A percentile compares a stretch with the other conserved stretches of the same genome.
Conservation (phyloP, 805 yeast genomes). For the Suhomyces pyralidae region DNA sequence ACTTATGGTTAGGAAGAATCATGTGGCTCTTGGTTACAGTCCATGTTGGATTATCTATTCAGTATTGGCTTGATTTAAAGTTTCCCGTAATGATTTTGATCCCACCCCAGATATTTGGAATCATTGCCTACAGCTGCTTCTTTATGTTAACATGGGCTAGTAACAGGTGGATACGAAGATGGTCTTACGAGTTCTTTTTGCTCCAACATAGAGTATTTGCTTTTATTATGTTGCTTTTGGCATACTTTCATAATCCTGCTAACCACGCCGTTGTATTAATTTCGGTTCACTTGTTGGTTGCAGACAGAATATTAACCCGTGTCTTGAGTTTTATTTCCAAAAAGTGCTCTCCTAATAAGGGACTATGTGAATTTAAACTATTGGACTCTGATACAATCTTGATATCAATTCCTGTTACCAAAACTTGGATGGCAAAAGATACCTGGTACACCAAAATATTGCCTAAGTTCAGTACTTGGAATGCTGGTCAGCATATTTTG, state of each 20-base stretch:
- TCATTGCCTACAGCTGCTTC: conserved; percentile 41
- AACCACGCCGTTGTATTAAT: conserved; percentile 33
- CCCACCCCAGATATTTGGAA: conserved; percentile 52
- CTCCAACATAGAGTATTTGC: conserved; percentile 41
- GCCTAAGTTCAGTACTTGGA: conserved; percentile 43
- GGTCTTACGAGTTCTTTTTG: conserved; percentile 43
- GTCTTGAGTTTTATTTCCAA: conserved; percentile 31
- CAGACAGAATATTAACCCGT: conserved; percentile 36
- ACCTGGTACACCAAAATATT: conserved; percentile 27
- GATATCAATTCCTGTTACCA: conserved; percentile 35
- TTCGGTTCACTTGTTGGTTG: conserved; percentile 42
- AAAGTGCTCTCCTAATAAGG: conserved; percentile 35
- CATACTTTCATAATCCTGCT: conserved; percentile 39
- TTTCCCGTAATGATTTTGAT: conserved; percentile 39
- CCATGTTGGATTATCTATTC: conserved; percentile 32
- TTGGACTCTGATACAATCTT: conserved; percentile 41
- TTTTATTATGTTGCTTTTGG: conserved; percentile 41
- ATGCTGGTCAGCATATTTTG: conserved; percentile 46
- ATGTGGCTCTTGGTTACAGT: conserved; percentile 34
- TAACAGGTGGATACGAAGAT: conserved; percentile 31
- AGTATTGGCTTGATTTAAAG: conserved; percentile 42
- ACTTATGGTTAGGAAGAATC: conserved; percentile 44
- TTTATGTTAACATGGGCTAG: conserved; percentile 36
- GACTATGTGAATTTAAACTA: conserved; percentile 34
- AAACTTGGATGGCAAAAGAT: conserved; percentile 13